Conservation (phyloP, 495 filamentous ascomycete genomes). For the Penicillium chermesinum region DNA sequence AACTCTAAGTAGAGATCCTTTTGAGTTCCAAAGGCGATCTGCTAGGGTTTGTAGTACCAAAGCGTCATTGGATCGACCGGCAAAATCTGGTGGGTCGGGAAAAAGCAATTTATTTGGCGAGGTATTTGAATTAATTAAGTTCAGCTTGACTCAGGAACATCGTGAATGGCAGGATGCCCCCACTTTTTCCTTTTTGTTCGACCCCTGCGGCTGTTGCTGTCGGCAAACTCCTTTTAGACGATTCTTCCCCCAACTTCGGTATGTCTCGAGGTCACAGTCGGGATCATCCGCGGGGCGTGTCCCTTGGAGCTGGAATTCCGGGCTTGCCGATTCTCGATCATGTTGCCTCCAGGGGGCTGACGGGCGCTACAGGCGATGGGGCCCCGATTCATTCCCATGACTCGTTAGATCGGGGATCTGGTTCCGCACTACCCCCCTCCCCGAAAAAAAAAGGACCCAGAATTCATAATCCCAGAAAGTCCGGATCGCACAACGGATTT, state of each 20-base stretch:
- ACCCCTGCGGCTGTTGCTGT: constrained; percentile 15
- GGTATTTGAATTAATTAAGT: constrained; percentile 23
- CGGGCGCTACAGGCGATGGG: too few relatives aligned
- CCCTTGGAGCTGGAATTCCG: not conserved
- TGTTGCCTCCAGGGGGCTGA: too few relatives aligned
- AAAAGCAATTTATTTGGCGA: constrained; percentile 15
- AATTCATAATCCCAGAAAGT: not conserved
- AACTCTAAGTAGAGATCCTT: too few relatives aligned
- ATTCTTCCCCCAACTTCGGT: constrained; percentile 1
- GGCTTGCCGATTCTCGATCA: constrained; percentile 6
- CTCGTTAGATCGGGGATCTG: too few relatives aligned
- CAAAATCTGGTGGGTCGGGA: constrained; percentile 4
- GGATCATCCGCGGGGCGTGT: not conserved
- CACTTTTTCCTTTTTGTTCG: constrained; percentile 6
- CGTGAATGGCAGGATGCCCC: constrained; percentile 15
- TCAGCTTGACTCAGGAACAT: constrained; percentile 26
- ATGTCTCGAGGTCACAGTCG: constrained; percentile 3
- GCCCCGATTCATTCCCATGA: too few relatives aligned
- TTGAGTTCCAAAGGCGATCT: too few relatives aligned
- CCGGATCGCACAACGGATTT: not conserved
- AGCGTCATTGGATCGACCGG: not conserved
- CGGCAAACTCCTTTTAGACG: constrained; percentile 4
- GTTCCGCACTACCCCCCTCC: too few relatives aligned
- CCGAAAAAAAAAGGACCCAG: not conserved
- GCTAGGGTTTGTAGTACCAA: not conserved